A percentile compares a stretch with the other conserved stretches of the same genome.
Evolutionary conservation across 345 rosid genomes (phyloP).

Genomic region (Cardamine chenopodiifolia): DNA sequence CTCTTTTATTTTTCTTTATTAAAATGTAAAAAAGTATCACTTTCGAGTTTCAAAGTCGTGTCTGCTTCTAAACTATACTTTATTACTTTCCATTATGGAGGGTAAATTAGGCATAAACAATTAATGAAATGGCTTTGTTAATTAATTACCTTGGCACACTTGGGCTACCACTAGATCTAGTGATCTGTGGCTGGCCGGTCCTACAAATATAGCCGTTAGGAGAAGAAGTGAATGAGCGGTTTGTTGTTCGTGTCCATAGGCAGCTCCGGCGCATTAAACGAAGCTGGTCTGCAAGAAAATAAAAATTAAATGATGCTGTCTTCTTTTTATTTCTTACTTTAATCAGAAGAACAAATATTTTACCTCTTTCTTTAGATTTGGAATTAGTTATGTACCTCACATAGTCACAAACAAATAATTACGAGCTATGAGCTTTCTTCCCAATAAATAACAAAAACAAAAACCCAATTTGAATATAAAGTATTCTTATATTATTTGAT

Average conservation of each 20-base stretch:
- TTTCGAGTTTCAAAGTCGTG: slow-evolving; percentile 27
- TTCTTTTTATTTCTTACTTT: not conserved
- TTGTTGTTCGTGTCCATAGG: slow-evolving; percentile 15
- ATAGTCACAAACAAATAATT: not conserved
- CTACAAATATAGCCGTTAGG: slow-evolving; percentile 39
- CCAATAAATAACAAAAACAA: not conserved
- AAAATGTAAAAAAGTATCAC: not conserved
- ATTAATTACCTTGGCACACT: not conserved
- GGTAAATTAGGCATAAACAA: not conserved
- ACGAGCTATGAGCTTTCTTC: not conserved
- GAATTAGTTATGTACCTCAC: not conserved
- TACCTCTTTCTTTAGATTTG: slow-evolving; percentile 9
- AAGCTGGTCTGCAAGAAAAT: slow-evolving; percentile 26
- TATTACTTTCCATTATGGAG: not conserved
- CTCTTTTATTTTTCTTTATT: not conserved
- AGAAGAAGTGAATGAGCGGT: slow-evolving; percentile 38
- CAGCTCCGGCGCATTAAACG: slow-evolving; percentile 37
- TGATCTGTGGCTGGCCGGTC: slow-evolving; percentile 24
- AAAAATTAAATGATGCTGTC: slow-evolving; percentile 8
- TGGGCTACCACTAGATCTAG: slow-evolving; percentile 20
- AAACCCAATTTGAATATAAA: slow-evolving; percentile 2
- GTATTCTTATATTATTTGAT: not conserved
- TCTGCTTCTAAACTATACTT: slow-evolving; percentile 2
- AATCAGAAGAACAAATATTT: not conserved
- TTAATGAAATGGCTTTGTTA: not conserved